Evolutionary conservation across 164 flowering plant species (phyloP).

Genomic region (Vitis labrusca): DNA sequence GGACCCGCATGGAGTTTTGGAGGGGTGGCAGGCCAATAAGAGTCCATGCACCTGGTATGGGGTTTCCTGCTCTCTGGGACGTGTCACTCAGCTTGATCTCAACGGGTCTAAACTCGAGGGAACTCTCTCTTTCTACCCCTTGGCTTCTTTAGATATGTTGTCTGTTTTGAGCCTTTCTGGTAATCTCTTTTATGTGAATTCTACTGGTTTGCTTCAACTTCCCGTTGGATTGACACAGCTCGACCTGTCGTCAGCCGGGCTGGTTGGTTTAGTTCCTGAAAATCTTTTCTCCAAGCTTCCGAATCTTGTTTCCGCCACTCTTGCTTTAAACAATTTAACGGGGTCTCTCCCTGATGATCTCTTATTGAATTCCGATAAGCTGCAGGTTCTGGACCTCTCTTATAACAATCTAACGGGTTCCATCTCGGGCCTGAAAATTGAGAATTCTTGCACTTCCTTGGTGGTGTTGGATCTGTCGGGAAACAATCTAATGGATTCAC

Average conservation of each 20-base stretch:
- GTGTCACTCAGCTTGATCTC: slow-evolving; percentile 66
- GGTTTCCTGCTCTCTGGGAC: slow-evolving; percentile 51
- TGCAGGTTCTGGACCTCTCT: slow-evolving; percentile 74
- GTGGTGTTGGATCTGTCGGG: slow-evolving; percentile 56
- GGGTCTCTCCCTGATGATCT: slow-evolving; percentile 54
- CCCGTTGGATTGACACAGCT: slow-evolving; percentile 55
- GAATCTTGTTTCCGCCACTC: slow-evolving; percentile 49
- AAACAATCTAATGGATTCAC: slow-evolving; percentile 45
- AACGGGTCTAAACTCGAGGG: slow-evolving; percentile 49
- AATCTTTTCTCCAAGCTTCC: slow-evolving; percentile 44
- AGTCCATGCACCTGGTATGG: slow-evolving; percentile 74
- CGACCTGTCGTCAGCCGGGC: slow-evolving; percentile 53
- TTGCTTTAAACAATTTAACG: slow-evolving; percentile 62
- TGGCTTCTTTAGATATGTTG: slow-evolving; percentile 56
- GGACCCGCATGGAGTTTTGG: slow-evolving; percentile 62
- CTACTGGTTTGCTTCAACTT: slow-evolving; percentile 57
- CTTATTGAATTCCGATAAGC: slow-evolving; percentile 34
- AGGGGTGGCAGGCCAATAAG: slow-evolving; percentile 47
- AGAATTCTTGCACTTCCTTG: slow-evolving; percentile 49
- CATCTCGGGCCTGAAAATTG: slow-evolving; percentile 37
- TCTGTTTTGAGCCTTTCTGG: slow-evolving; percentile 51
- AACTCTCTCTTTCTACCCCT: slow-evolving; percentile 44
- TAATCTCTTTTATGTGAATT: slow-evolving; percentile 55
- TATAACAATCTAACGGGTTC: slow-evolving; percentile 71
- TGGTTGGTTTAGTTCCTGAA: slow-evolving; percentile 55